Conservation (phyloP, 805 yeast genomes). For the Suhomyces vadensis region DNA sequence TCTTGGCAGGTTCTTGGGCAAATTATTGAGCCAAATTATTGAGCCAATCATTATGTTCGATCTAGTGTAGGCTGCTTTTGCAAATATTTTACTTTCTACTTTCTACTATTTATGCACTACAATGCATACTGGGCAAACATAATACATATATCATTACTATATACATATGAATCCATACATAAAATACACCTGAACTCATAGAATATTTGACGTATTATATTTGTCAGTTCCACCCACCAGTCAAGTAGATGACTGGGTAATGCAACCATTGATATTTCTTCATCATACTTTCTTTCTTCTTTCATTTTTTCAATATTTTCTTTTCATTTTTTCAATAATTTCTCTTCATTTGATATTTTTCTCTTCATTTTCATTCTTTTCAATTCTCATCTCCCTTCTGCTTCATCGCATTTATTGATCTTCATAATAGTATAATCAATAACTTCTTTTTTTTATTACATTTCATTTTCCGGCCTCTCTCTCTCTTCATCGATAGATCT, state of each 20-base stretch:
- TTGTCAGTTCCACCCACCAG: too few species aligned
- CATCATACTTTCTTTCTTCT: neutral
- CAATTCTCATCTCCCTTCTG: neutral
- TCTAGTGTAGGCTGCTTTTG: too few species aligned
- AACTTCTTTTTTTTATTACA: neutral
- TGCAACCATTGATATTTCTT: too few species aligned
- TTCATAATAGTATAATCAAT: too few species aligned
- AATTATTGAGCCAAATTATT: too few species aligned
- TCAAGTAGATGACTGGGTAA: too few species aligned
- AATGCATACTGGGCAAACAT: neutral
- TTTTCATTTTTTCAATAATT: neutral
- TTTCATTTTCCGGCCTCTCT: neutral
- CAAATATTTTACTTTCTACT: neutral
- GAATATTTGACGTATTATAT: too few species aligned
- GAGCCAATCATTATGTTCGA: too few species aligned
- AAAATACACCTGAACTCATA: too few species aligned
- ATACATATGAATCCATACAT: neutral
- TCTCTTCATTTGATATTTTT: too few species aligned
- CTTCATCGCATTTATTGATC: neutral
- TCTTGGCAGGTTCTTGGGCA: too few species aligned
- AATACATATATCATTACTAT: neutral
- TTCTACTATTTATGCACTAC: neutral
- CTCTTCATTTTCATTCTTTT: neutral
- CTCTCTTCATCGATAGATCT: neutral
- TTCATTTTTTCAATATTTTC: neutral